Evolutionary conservation across 1,284 basidiomycete species (phyloP).

Genomic region (Neonothopanus nambi): DNA sequence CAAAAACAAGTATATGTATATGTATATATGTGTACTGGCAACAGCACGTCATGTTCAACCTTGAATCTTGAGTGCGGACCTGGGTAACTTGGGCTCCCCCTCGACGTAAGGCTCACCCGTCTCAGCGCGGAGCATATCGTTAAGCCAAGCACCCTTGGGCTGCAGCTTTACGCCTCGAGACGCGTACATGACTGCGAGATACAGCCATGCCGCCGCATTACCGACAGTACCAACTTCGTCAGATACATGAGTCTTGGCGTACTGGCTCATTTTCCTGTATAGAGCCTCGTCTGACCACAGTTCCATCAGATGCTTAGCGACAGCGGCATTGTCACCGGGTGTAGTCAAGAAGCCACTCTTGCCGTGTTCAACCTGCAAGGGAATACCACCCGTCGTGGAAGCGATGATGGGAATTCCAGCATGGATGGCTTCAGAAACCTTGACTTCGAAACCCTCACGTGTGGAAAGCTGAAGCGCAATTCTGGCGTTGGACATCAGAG

Average conservation of each 20-base stretch:
- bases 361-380: constrained; percentile 81
- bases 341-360: constrained; percentile 82
- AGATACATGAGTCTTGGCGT: constrained; percentile 71
- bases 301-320: constrained; percentile 73
- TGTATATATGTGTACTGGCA: background rate
- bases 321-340: constrained; percentile 69
- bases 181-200: constrained; percentile 74
- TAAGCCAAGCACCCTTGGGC: constrained; percentile 79
- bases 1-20: background rate
- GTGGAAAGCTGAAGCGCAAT: constrained; percentile 78
- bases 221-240: constrained; percentile 82
- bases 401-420: constrained; percentile 83
- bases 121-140: constrained; percentile 73
- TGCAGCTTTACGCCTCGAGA: constrained; percentile 69
- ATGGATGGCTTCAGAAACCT: constrained; percentile 88
- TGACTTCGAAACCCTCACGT: constrained; percentile 91
- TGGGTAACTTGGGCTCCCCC: constrained; percentile 69
- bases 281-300: constrained; percentile 72
- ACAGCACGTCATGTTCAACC: constrained; percentile 27
- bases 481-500: constrained; percentile 73
- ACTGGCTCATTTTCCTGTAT: constrained; percentile 64
- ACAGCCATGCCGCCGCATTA: constrained; percentile 79
- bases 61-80: constrained; percentile 51
- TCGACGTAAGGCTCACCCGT: constrained; percentile 64
- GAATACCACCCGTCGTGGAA: constrained; percentile 82